Base-by-base conservation (phyloP, 495 filamentous ascomycete genomes). In the Penicillium chermesinum region DNA sequence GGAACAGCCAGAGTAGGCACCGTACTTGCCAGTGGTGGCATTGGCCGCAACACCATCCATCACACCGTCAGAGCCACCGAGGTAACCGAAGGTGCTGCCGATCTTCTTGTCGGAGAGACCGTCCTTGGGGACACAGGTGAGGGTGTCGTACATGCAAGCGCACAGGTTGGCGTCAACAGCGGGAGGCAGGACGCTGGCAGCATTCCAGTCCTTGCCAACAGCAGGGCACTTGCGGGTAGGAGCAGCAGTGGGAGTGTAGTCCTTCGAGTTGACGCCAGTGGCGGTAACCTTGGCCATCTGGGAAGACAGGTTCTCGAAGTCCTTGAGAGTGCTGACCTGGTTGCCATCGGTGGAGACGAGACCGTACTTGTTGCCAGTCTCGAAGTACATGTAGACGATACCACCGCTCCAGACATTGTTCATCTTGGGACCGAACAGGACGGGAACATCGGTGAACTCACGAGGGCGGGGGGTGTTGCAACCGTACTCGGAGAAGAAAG, bases 401-500 rank as follows among this genome's bases (percentile, higher is more conserved):
- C 93, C 93, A 57, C 93, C 93, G 50, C 86, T 93, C 81, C 88
- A 91, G 50, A 96, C 89, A 17, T 62, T 57, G 17, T 82, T 83
- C 93, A 98, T 98, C 49, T 95, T 54, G 15, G 68, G 46, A 14
- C 87, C 83, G 70, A 85, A 98, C 4, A 98, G 78, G 44, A 88
- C 83, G 20, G 70, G 75, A 13, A 95, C 90, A 54, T 98, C 93
- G 50, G 84, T 79, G 77, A 94, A 98, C 37, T 73, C 69, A 67
- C 94, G 90, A 19, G 85, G 88, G 33, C 75, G 72, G 22, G 82
- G 81, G 18, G 75, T 64, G 73, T 93, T 97, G 80, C 93, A 98
- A 46, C 93, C 93, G 67, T 98, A 98, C 67, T 98, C 93, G 50
- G 94, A 95, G 72, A 97, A 96, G 81, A 98, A 98, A 48, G 86